Conservation (phyloP, 2,329 filamentous ascomycete species). For the Beauveria scarabaeidicola region DNA sequence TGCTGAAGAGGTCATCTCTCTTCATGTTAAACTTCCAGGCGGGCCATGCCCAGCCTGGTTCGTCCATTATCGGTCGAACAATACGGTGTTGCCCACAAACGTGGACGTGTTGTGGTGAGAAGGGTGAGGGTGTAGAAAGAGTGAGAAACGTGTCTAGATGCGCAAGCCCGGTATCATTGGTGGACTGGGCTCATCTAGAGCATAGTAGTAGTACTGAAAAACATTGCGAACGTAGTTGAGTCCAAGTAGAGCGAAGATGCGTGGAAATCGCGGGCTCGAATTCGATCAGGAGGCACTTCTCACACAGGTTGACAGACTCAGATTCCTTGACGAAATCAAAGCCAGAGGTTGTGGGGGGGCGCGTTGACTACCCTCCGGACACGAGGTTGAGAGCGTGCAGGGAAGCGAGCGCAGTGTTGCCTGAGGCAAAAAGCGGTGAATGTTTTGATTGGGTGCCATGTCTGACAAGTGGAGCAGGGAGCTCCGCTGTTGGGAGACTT, state of each 20-base stretch:
- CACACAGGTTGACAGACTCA: slow-evolving; percentile 2
- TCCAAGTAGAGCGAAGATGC: slow-evolving; percentile 7
- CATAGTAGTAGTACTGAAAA: slow-evolving; percentile 9
- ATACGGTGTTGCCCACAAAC: slow-evolving; percentile 3
- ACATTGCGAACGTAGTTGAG: slow-evolving; percentile 16
- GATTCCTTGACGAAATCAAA: slow-evolving; percentile 14
- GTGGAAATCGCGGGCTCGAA: slow-evolving; percentile 6
- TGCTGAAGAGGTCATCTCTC: slow-evolving; percentile 48
- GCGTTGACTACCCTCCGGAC: slow-evolving; percentile 11
- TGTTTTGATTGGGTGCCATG: slow-evolving; percentile 8
- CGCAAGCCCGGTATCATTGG: slow-evolving; percentile 5
- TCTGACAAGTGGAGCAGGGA: not conserved
- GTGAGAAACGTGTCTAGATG: slow-evolving; percentile 9
- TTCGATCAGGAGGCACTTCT: slow-evolving; percentile 7
- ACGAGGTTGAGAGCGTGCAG: not conserved
- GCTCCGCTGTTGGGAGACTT: not conserved
- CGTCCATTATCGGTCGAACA: slow-evolving; percentile 40
- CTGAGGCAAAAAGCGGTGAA: slow-evolving; percentile 17
- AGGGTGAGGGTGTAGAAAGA: slow-evolving; percentile 11
- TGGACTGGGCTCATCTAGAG: slow-evolving; percentile 15
- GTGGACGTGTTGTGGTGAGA: slow-evolving; percentile 8
- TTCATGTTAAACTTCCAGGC: slow-evolving; percentile 57
- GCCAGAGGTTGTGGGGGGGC: slow-evolving; percentile 11
- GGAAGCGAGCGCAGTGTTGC: slow-evolving; percentile 9
- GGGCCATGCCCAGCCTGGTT: slow-evolving; percentile 45